A percentile compares a stretch with the other conserved stretches of the same genome.
Evolutionary conservation across 441 rosid species (phyloP).

Genomic region (Flueggea neowawraea): DNA sequence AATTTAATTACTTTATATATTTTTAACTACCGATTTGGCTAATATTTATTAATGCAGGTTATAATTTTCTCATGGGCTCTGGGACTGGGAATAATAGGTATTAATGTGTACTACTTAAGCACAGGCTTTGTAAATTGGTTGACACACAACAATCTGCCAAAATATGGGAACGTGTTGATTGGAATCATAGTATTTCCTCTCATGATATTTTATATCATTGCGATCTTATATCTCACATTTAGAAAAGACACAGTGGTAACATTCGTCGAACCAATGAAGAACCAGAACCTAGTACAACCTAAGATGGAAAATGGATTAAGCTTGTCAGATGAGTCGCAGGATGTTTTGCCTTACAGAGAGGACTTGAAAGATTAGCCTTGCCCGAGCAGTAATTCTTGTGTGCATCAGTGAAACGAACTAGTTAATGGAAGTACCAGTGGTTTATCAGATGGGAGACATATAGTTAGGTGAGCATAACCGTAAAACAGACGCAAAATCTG

Average conservation of each 20-base stretch:
- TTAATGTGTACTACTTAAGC: slow-evolving; percentile 57
- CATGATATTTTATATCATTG: slow-evolving; percentile 41
- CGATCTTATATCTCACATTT: slow-evolving; percentile 48
- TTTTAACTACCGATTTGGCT: not conserved
- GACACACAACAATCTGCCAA: slow-evolving; percentile 38
- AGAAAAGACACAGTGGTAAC: slow-evolving; percentile 46
- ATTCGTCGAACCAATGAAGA: slow-evolving; percentile 33
- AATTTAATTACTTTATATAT: no score
- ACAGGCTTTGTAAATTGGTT: slow-evolving; percentile 60
- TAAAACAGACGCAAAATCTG: no score
- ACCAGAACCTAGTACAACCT: slow-evolving; percentile 4
- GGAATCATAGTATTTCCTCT: slow-evolving; percentile 61
- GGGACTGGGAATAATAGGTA: slow-evolving; percentile 50
- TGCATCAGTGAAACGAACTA: no score
- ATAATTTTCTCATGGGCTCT: slow-evolving; percentile 61
- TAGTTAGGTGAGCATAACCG: no score
- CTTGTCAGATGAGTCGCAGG: not conserved
- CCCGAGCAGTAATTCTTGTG: no score
- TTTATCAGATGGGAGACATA: no score
- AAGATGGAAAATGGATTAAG: slow-evolving; percentile 17
- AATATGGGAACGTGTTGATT: slow-evolving; percentile 35
- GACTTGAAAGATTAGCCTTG: slow-evolving; percentile 33
- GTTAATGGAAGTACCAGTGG: no score
- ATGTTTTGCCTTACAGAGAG: slow-evolving; percentile 32
- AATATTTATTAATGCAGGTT: slow-evolving; percentile 28